Evolutionary conservation across 495 filamentous ascomycete genomes (phyloP).

Genomic region (Lophium mytilinum): DNA sequence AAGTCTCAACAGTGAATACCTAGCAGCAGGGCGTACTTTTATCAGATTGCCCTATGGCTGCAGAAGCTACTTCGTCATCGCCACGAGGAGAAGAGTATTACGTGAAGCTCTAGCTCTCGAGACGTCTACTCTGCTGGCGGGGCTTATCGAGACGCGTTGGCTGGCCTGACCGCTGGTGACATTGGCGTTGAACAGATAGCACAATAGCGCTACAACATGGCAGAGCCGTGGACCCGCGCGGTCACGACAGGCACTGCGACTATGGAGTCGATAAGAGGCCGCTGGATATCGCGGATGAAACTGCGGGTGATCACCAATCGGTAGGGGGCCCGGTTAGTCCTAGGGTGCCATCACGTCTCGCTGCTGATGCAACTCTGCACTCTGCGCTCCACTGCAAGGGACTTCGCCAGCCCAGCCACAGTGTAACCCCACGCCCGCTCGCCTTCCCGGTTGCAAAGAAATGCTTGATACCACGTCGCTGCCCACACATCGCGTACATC

Average conservation of each 20-base stretch:
- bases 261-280: no score
- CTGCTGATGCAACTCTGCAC: not conserved
- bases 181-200: not conserved
- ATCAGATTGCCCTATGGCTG: not conserved
- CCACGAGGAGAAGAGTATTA: conserved; percentile 7
- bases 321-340: no score
- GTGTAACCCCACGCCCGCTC: conserved; percentile 1
- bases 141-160: not conserved
- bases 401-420: not conserved
- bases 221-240: no score
- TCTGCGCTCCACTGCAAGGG: not conserved
- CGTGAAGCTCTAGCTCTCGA: not conserved
- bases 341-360: no score
- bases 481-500: not conserved
- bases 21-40: conserved; percentile 7
- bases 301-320: no score
- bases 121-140: conserved; percentile 5
- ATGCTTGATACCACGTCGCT: not conserved
- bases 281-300: no score
- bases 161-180: not conserved
- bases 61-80: not conserved
- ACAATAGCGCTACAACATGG: not conserved
- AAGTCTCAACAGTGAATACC: conserved; percentile 18
- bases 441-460: not conserved
- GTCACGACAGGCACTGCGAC: no score